A percentile compares a stretch with the other conserved stretches of the same genome.
Evolutionary conservation across 2,329 filamentous ascomycete species (phyloP).

Genomic region (Paecilomyces sp.): DNA sequence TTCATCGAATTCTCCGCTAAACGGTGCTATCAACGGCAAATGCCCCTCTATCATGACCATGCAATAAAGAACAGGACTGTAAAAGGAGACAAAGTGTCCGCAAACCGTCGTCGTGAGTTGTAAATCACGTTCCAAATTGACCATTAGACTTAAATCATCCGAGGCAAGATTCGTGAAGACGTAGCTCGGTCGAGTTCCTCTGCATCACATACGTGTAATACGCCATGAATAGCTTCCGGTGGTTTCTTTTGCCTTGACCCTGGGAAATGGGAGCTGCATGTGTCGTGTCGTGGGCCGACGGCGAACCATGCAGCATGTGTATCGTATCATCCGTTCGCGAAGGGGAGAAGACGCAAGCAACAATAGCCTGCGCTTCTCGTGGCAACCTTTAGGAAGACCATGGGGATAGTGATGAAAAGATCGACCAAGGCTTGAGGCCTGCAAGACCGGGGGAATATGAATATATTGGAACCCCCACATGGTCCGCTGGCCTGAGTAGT

Average conservation of each 20-base stretch:
- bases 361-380: neutral
- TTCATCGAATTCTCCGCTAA: neutral
- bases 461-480: constrained; percentile 19
- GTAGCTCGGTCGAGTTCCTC: neutral
- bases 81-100: neutral
- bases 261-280: neutral
- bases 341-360: neutral
- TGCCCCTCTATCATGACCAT: neutral
- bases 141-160: neutral
- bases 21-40: neutral
- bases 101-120: neutral
- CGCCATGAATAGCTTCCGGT: neutral
- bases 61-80: neutral
- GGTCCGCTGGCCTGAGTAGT: constrained; percentile 23
- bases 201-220: neutral
- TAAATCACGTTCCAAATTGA: neutral
- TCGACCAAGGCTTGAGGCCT: neutral
- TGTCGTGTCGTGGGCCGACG: neutral
- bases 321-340: neutral
- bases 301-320: neutral
- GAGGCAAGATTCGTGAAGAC: neutral
- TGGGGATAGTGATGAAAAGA: neutral
- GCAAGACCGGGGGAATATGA: constrained; percentile 9
- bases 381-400: neutral
- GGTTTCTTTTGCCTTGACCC: neutral